Evolutionary conservation across 805 yeast genomes (phyloP).

Genomic region (Vanderwaltozyma polyspora): DNA sequence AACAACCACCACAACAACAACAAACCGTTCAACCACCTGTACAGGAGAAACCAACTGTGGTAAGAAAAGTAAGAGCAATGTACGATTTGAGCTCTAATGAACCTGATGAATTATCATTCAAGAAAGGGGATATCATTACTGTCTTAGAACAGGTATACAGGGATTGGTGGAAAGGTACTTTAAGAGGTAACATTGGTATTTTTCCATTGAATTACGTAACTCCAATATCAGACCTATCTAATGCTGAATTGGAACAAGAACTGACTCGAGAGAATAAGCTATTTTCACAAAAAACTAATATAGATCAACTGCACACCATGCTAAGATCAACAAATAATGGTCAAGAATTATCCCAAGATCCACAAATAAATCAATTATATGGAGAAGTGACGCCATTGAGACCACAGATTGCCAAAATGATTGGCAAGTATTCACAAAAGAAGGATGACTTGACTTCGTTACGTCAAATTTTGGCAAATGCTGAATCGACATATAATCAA

Average conservation of each 20-base stretch:
- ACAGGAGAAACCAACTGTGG: conserved; percentile 20
- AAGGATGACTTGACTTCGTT: conserved; percentile 67
- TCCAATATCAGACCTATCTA: conserved; percentile 56
- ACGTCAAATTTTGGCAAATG: conserved; percentile 57
- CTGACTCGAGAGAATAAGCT: conserved; percentile 40
- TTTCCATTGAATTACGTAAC: conserved; percentile 89
- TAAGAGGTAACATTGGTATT: conserved; percentile 72
- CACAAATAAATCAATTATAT: conserved; percentile 63
- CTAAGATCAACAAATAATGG: conserved; percentile 18
- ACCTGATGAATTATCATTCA: conserved; percentile 78
- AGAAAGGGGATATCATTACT: conserved; percentile 76
- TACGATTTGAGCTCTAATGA: conserved; percentile 72
- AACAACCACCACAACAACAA: conserved; percentile 5
- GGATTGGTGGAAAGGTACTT: conserved; percentile 93
- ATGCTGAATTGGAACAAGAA: conserved; percentile 46
- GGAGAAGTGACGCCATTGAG: conserved; percentile 63
- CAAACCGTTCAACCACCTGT: conserved; percentile 6
- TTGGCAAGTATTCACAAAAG: conserved; percentile 68
- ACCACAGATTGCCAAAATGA: conserved; percentile 58
- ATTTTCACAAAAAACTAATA: conserved; percentile 42
- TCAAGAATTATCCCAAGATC: conserved; percentile 36
- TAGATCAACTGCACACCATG: conserved; percentile 47
- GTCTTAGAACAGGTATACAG: conserved; percentile 80
- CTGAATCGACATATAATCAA: conserved; percentile 58
- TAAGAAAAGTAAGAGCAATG: conserved; percentile 69